Conservation (phyloP, 306 rosid species). For the Sicyos baderoa region DNA sequence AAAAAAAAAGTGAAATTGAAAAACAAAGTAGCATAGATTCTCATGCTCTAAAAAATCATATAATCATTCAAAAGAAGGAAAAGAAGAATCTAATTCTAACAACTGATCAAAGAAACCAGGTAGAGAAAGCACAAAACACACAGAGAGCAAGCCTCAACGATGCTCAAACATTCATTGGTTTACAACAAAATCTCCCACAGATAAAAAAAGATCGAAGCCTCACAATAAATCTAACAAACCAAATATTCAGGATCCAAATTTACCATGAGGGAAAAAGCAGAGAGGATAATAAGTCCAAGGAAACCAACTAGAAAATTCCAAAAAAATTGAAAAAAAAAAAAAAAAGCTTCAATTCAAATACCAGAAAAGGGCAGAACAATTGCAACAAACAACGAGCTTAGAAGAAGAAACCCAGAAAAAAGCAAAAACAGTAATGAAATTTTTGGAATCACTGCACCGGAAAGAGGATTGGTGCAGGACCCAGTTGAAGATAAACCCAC, state of each 20-base stretch:
- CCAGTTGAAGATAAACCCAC: slow-evolving; percentile 24
- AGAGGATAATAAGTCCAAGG: background rate
- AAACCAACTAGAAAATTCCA: background rate
- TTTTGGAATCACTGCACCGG: no score
- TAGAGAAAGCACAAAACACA: no score
- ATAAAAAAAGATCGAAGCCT: slow-evolving; percentile 34
- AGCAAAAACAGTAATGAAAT: no score
- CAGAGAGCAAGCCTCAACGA: slow-evolving; percentile 15
- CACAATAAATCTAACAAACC: slow-evolving; percentile 3
- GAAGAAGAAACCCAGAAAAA: no score
- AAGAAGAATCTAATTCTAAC: no score
- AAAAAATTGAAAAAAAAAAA: background rate
- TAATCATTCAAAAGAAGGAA: no score
- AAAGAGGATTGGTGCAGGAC: background rate
- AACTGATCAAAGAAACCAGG: no score
- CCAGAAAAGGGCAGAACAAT: background rate
- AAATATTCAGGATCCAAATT: background rate
- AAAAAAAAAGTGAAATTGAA: no score
- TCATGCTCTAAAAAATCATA: no score
- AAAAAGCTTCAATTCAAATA: background rate
- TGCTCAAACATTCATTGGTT: background rate
- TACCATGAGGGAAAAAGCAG: no score
- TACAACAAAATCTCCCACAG: slow-evolving; percentile 21
- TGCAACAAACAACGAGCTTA: background rate
- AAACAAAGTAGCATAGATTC: no score